These are phyloP conservation scores for Talaromyces sp. DNA, from an alignment of 2,329 filamentous ascomycete species.

Conservation along the genomic window DNA sequence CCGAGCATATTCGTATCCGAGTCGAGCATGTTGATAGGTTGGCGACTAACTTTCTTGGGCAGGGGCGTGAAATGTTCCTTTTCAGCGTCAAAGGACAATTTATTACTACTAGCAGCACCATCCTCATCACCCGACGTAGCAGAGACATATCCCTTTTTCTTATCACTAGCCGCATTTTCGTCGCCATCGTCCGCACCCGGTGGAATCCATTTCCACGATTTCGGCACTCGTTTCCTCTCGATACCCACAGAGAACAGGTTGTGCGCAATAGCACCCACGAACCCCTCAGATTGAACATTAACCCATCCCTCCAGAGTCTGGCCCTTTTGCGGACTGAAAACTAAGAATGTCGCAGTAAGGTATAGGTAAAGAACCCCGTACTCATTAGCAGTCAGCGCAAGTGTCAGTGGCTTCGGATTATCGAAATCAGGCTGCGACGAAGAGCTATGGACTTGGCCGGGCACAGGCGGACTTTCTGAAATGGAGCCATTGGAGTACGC, in stretches of 20 bases:
- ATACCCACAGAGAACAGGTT: conserved; percentile 91
- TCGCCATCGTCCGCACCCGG: conserved; percentile 42
- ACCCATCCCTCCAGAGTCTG: conserved; percentile 75
- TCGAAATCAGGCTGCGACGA: conserved; percentile 8
- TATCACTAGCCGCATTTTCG: conserved; percentile 14
- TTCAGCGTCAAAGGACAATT: conserved; percentile 32
- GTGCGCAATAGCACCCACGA: conserved; percentile 84
- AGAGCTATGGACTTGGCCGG: conserved; percentile 26
- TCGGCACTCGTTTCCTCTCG: conserved; percentile 70
- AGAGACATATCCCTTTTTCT: conserved; percentile 20
- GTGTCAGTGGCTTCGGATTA: conserved; percentile 39
- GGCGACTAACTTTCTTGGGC: conserved; percentile 31
- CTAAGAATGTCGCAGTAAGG: conserved; percentile 79
- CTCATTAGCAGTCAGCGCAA: conserved; percentile 62
- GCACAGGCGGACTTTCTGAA: conserved; percentile 38
- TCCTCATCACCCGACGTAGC: conserved; percentile 21
- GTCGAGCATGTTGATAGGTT: conserved; percentile 33
- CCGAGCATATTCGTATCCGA: conserved; percentile 21
- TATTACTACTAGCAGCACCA: conserved; percentile 25
- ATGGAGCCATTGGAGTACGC: conserved; percentile 50
- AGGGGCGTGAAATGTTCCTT: conserved; percentile 42
- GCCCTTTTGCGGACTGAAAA: conserved; percentile 74
- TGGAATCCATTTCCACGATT: conserved; percentile 75
- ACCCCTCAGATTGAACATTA: conserved; percentile 82
- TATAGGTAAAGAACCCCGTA: conserved; percentile 84